Evolutionary conservation across 73 alveolate species (phyloP).

Genomic region (Durusdinium trenchii): DNA sequence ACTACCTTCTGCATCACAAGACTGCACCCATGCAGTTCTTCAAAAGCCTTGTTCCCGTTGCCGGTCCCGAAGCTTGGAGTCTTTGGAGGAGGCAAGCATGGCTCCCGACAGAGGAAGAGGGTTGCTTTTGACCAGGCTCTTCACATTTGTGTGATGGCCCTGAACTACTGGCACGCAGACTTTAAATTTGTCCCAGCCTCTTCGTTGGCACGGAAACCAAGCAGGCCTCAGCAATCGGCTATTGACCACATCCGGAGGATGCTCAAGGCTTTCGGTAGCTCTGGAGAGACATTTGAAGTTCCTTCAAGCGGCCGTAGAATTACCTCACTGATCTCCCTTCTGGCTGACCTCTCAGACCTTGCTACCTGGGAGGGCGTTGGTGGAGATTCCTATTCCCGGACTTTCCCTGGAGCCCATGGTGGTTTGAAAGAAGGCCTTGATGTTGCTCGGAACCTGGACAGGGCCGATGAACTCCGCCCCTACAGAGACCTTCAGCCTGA

Average conservation of each 20-base stretch:
- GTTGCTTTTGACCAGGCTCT: neutral
- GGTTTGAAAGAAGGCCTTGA: neutral
- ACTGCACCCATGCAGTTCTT: neutral
- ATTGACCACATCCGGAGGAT: neutral
- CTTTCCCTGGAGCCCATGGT: neutral
- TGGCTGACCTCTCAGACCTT: neutral
- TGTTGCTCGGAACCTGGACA: neutral
- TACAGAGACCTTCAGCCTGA: neutral
- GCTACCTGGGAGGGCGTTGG: neutral
- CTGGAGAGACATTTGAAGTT: neutral
- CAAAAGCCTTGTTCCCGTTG: neutral
- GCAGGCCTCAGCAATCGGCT: neutral
- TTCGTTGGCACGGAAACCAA: neutral
- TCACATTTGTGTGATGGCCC: neutral
- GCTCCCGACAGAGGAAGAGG: neutral
- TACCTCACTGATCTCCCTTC: neutral
- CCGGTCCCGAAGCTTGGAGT: neutral
- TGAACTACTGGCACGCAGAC: slow-evolving; percentile 1
- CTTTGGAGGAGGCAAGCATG: neutral
- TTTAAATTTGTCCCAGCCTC: neutral
- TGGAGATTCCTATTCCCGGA: neutral
- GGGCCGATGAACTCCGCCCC: neutral
- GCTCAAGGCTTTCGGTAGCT: slow-evolving; percentile 14
- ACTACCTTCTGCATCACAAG: neutral
- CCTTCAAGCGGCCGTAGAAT: neutral